A percentile compares a stretch with the other conserved stretches of the same genome.
phyloP scores from a whole-genome alignment of 2,329 filamentous ascomycete species.

The Huntiella bhutanensis region DNA sequence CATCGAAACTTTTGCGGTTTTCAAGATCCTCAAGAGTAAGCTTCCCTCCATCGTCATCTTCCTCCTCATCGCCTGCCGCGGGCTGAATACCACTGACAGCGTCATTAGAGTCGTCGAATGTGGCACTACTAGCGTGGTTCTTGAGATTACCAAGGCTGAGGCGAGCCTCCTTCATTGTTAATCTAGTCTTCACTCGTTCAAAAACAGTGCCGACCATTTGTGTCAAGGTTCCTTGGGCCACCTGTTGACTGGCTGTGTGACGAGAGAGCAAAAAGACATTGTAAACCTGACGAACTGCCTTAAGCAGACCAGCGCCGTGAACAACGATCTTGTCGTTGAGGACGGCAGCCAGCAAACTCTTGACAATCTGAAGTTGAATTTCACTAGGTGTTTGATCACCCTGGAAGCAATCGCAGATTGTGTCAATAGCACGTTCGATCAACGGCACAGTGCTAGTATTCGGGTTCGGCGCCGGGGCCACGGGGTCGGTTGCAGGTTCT shows the following conservation, averaged over 20 bases:
- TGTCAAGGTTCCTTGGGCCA: slow-evolving; percentile 87
- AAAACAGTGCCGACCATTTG: slow-evolving; percentile 99
- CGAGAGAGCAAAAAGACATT: slow-evolving; percentile 96
- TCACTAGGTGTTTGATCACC: slow-evolving; percentile 83
- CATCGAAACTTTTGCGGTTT: slow-evolving; percentile 48
- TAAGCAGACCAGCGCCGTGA: slow-evolving; percentile 84
- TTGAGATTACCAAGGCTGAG: slow-evolving; percentile 35
- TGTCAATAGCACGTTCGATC: slow-evolving; percentile 95
- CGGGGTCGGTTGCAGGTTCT: background rate
- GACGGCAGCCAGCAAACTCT: slow-evolving; percentile 85
- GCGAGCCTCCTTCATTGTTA: slow-evolving; percentile 73
- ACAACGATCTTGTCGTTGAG: slow-evolving; percentile 98
- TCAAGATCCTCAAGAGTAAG: slow-evolving; percentile 49
- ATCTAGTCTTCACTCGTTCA: slow-evolving; percentile 70
- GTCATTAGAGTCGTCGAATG: slow-evolving; percentile 22
- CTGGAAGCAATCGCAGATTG: slow-evolving; percentile 98
- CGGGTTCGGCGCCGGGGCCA: slow-evolving; percentile 26
- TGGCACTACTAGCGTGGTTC: slow-evolving; percentile 32
- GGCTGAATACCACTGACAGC: slow-evolving; percentile 18
- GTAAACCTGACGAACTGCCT: slow-evolving; percentile 94
- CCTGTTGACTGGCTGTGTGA: slow-evolving; percentile 84
- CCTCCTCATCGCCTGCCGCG: slow-evolving; percentile 22
- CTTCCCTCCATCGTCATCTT: slow-evolving; percentile 26
- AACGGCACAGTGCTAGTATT: slow-evolving; percentile 38
- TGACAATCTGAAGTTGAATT: slow-evolving; percentile 94